Evolutionary conservation across 192 early-diverging fungal genomes (phyloP).

Genomic region (Rhizophagus clarus): DNA sequence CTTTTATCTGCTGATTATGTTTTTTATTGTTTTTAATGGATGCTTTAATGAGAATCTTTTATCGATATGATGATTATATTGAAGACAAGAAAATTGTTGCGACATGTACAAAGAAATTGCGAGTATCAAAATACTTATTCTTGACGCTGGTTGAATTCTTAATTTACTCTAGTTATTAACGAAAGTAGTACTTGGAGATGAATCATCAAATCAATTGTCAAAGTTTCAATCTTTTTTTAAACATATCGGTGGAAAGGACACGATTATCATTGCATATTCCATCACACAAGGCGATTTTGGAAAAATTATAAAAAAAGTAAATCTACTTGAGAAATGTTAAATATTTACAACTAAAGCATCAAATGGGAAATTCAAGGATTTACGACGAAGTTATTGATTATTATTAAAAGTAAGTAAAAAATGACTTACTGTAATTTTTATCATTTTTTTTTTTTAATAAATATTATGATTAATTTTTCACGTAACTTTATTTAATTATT

Average conservation of each 20-base stretch:
- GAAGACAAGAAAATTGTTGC: slow-evolving; percentile 49
- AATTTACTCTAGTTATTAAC: slow-evolving; percentile 41
- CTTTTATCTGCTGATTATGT: slow-evolving; percentile 62
- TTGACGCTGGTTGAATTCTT: too few species aligned
- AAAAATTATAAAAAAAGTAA: slow-evolving; percentile 58
- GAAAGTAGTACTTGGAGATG: slow-evolving; percentile 60
- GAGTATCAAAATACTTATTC: too few species aligned
- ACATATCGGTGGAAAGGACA: slow-evolving; percentile 51
- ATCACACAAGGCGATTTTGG: slow-evolving; percentile 51
- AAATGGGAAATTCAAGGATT: slow-evolving; percentile 59
- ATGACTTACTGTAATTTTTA: background rate
- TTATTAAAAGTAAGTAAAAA: slow-evolving; percentile 44
- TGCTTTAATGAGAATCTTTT: slow-evolving; percentile 58
- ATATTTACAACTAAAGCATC: slow-evolving; percentile 65
- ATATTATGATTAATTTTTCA: too few species aligned
- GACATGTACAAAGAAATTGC: slow-evolving; percentile 37
- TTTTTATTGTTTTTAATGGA: slow-evolving; percentile 63
- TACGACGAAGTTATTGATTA: slow-evolving; percentile 46
- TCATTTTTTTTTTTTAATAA: too few species aligned
- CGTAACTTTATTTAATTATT: background rate
- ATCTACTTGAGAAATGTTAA: slow-evolving; percentile 44
- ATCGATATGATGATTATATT: slow-evolving; percentile 54
- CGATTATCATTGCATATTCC: slow-evolving; percentile 51
- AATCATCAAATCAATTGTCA: slow-evolving; percentile 58
- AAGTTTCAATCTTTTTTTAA: slow-evolving; percentile 69